These are phyloP conservation scores for Umbelopsis ramanniana DNA, from an alignment of 192 early-diverging fungal species.

Conservation along the genomic window DNA sequence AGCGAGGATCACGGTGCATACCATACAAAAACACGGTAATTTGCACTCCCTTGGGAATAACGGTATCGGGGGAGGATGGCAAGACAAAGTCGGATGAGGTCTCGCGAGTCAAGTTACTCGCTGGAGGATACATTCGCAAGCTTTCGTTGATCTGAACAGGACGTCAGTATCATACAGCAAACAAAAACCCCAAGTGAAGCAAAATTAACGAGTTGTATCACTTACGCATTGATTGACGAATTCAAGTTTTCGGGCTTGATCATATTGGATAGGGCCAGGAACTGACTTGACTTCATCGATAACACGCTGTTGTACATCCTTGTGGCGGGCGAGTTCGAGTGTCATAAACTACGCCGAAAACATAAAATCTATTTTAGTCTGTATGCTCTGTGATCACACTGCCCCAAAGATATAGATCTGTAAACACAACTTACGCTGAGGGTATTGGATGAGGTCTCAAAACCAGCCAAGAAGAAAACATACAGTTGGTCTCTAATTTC, in stretches of 20 bases:
- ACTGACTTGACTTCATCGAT: neutral
- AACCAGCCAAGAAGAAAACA: conserved; percentile 25
- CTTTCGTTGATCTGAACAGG: conserved; percentile 1
- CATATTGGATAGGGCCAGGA: neutral
- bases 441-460: conserved; percentile 24
- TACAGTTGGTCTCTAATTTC: conserved; percentile 26
- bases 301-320: neutral
- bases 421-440: neutral
- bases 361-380: neutral
- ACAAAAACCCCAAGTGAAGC: neutral
- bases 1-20: conserved; percentile 23
- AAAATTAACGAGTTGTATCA: neutral
- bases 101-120: neutral
- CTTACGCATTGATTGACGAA: conserved; percentile 16
- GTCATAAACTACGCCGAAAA: conserved; percentile 1
- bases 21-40: conserved; percentile 18
- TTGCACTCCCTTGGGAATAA: conserved; percentile 18
- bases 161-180: neutral
- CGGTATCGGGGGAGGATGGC: conserved; percentile 1
- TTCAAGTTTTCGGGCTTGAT: neutral
- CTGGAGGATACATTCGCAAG: conserved; percentile 19
- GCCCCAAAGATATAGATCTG: no score
- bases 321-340: neutral
- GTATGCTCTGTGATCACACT: no score
- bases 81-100: neutral